Conservation (phyloP, 1,284 basidiomycete genomes). For the Retiboletus flavoniger region DNA sequence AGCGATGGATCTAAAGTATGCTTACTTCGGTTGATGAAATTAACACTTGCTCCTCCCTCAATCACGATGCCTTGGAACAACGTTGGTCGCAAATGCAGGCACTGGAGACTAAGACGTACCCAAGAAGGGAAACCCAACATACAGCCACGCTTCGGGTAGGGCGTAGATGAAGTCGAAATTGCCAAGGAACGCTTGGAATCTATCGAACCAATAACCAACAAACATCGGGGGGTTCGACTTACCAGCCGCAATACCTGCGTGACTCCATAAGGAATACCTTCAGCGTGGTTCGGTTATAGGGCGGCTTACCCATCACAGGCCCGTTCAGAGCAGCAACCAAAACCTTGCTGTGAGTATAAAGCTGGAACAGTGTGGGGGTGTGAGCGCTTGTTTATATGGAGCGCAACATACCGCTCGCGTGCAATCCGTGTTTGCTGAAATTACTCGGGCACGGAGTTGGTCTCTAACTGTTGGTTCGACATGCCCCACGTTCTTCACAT, state of each 20-base stretch:
- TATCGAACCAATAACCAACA: not conserved
- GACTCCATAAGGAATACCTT: slow-evolving; percentile 6
- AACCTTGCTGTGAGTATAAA: slow-evolving; percentile 65
- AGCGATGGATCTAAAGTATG: not conserved
- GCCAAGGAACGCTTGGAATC: slow-evolving; percentile 56
- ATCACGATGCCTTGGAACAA: slow-evolving; percentile 51
- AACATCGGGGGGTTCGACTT: slow-evolving; percentile 1
- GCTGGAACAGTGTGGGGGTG: slow-evolving; percentile 36
- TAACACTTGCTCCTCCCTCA: slow-evolving; percentile 67
- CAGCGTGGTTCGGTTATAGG: not conserved
- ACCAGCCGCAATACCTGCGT: slow-evolving; percentile 66
- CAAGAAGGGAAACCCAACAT: slow-evolving; percentile 66
- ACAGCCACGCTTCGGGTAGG: slow-evolving; percentile 60
- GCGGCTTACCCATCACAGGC: slow-evolving; percentile 60
- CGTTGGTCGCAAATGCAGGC: slow-evolving; percentile 1
- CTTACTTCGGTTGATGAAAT: slow-evolving; percentile 62
- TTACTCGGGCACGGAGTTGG: slow-evolving; percentile 43
- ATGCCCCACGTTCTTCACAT: slow-evolving; percentile 41
- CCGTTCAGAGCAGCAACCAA: slow-evolving; percentile 68
- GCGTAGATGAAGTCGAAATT: slow-evolving; percentile 74
- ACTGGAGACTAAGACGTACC: slow-evolving; percentile 40
- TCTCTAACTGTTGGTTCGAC: slow-evolving; percentile 40
- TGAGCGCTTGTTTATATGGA: not conserved
- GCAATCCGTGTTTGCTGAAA: slow-evolving; percentile 56
- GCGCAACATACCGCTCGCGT: slow-evolving; percentile 53